Percentiles rank a stretch among this genome's conserved stretches.
These are phyloP conservation scores for Plasmodium vivax DNA, from an alignment of 169 alveolate genomes.

Conservation along the genomic window DNA sequence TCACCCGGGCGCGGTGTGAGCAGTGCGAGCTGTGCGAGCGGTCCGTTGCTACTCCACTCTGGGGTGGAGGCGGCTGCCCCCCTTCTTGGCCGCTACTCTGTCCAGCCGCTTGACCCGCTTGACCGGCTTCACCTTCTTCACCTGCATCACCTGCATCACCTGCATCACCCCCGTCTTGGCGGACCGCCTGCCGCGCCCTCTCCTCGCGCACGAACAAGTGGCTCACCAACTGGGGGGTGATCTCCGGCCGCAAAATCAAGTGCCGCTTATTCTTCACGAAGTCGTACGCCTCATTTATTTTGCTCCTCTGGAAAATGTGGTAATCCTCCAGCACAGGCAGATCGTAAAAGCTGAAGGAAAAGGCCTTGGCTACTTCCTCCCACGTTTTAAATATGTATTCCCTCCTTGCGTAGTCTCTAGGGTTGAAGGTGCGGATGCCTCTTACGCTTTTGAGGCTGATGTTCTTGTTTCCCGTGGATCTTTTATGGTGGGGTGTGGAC, in stretches of 20 bases:
- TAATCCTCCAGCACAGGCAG: conserved; percentile 58
- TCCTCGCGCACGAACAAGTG: conserved; percentile 21
- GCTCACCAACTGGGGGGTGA: conserved; percentile 54
- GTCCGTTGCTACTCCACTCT: neutral
- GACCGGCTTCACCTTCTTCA: neutral
- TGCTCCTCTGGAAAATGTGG: conserved; percentile 19
- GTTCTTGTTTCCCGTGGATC: neutral
- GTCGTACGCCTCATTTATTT: conserved; percentile 60
- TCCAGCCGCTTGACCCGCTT: neutral
- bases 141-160: neutral
- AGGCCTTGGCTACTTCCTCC: conserved; percentile 32
- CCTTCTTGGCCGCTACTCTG: neutral
- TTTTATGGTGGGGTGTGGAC: neutral
- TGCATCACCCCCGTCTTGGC: neutral
- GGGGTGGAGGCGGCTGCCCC: neutral
- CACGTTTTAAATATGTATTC: conserved; percentile 67
- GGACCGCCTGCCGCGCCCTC: neutral
- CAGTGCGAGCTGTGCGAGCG: neutral
- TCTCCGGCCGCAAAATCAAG: conserved; percentile 60
- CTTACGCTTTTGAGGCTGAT: conserved; percentile 1
- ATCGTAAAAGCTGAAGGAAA: conserved; percentile 52
- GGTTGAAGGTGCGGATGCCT: conserved; percentile 48
- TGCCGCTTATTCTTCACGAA: conserved; percentile 55
- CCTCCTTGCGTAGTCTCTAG: conserved; percentile 18
- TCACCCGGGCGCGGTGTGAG: neutral